Conservation (phyloP, 371 early-diverging fungal species). For the Apophysomyces trapeziformis region DNA sequence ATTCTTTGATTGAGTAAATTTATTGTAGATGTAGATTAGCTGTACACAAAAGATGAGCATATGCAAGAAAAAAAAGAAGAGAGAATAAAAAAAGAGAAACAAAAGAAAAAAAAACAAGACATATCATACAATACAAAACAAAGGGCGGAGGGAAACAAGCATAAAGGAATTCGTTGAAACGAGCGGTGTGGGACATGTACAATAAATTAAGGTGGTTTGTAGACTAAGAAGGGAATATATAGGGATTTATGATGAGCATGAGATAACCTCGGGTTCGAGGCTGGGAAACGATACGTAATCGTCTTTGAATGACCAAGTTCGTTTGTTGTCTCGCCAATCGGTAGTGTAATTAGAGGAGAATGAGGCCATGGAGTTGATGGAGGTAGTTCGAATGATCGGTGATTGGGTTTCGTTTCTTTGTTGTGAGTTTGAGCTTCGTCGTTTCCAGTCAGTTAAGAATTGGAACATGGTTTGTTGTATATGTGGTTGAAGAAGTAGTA, state of each 20-base stretch:
- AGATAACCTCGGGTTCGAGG: conserved; percentile 15
- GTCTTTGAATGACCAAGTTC: conserved; percentile 37
- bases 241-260: background rate
- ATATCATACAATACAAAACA: conserved; percentile 10
- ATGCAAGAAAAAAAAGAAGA: background rate
- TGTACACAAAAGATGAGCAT: background rate
- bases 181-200: conserved; percentile 8
- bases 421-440: conserved; percentile 11
- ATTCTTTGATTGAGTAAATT: background rate
- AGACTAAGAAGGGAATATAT: background rate
- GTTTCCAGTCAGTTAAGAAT: conserved; percentile 21
- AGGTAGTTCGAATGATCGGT: conserved; percentile 16
- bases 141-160: background rate
- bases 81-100: conserved; percentile 4
- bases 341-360: conserved; percentile 14
- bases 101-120: background rate
- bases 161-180: background rate
- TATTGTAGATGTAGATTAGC: background rate
- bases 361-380: conserved; percentile 21
- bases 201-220: background rate
- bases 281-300: conserved; percentile 45
- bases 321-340: conserved; percentile 35
- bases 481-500: background rate
- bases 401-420: background rate
- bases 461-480: conserved; percentile 1